phyloP scores from a whole-genome alignment of 345 rosid species.

The Acer campestre region DNA sequence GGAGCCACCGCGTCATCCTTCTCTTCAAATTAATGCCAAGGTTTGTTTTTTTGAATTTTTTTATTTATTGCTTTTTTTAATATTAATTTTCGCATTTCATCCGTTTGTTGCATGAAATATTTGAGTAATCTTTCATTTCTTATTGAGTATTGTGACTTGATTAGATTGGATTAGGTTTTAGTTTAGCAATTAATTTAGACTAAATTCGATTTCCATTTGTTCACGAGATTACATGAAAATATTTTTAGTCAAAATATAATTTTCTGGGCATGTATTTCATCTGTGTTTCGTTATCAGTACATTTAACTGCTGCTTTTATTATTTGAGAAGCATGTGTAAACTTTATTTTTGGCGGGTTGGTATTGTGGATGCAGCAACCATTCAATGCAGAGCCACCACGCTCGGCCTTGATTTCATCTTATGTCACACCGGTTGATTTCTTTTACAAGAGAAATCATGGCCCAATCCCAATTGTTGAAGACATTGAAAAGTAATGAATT shows the following conservation, averaged over 20 bases:
- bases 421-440: conserved; percentile 80
- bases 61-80: not conserved
- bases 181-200: no score
- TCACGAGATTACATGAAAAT: not conserved
- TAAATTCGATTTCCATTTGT: not conserved
- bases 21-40: conserved; percentile 76
- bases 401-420: conserved; percentile 61
- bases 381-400: conserved; percentile 97
- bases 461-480: conserved; percentile 83
- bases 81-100: not conserved
- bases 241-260: not conserved
- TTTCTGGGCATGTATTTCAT: not conserved
- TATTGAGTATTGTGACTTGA: not conserved
- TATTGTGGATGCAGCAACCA: conserved; percentile 60
- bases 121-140: not conserved
- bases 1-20: conserved; percentile 82
- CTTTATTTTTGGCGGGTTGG: not conserved
- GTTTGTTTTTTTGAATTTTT: conserved; percentile 21
- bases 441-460: conserved; percentile 98
- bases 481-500: conserved; percentile 53
- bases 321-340: not conserved
- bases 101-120: not conserved
- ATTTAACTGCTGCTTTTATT: no score
- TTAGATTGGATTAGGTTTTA: not conserved
- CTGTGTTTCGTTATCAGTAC: no score